Evolutionary conservation across 192 early-diverging fungal species (phyloP), one percentile per base, ranked within the genome.

Genomic region (Coemansia sp.): DNA sequence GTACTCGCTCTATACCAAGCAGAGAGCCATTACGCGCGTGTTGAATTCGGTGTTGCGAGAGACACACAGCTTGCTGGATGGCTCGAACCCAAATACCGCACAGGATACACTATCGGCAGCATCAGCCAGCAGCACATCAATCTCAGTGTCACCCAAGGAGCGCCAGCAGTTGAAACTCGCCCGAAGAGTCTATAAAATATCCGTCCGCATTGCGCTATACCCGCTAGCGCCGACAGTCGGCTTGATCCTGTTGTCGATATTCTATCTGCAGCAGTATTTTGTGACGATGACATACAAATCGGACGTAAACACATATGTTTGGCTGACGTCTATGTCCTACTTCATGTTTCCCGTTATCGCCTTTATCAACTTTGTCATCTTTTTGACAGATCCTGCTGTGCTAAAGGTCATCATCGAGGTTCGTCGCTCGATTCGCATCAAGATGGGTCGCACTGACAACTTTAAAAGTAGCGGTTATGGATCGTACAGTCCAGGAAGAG

Each of bases 121-220:
- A 53, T 66, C 65, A 0, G 52, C 19, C n/a, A 21, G 42, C 58
- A 38, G 37, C 8, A 21, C 33, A 1, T 42, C 40, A 4, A 33
- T 53, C n/a, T 58, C 60, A 1, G 42, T 78, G 13, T 39, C 71
- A n/a, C 19, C 35, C 16, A 67, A 69, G 42, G 76, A 78, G 4
- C 40, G 43, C 17, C 64, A 64, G 2, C 76, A 73, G 53, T 64
- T 78, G 16, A 46, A 63, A 17, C 61, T 72, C 17, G 71, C 69
- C 19, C 72, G 69, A 57, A 70, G 30, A 17, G 72, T 79, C 28
- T 74, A 79, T 42, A 62, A 50, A 13, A 68, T 72, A 21, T 74
- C 68, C 49, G 70, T 79, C 14, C 72, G 77, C n/a, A 79, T 79
- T 42, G 77, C 77, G 1, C 49, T 74, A 3, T 79, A 79, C 50